Evolutionary conservation across 1,139 yeast species (phyloP).

Genomic region (Arxiozyma bovina): DNA sequence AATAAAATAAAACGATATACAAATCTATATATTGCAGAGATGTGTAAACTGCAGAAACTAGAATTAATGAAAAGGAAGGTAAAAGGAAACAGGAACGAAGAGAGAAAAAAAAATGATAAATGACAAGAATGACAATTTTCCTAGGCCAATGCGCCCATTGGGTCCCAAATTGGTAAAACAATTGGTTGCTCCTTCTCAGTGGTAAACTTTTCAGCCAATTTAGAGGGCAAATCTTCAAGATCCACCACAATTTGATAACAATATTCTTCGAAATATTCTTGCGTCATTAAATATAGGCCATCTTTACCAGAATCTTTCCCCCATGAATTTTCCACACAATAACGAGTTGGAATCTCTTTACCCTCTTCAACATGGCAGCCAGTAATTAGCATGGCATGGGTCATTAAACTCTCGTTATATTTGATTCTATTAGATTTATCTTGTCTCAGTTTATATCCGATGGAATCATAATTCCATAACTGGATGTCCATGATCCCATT

Average conservation of each 20-base stretch:
- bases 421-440: constrained; percentile 49
- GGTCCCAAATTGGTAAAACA: constrained; percentile 71
- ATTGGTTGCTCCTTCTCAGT: constrained; percentile 35
- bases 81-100: no score
- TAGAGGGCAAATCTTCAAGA: constrained; percentile 44
- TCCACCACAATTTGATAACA: constrained; percentile 75
- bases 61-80: no score
- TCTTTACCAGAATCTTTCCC: constrained; percentile 65
- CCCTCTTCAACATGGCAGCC: constrained; percentile 58
- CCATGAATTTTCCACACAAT: constrained; percentile 86
- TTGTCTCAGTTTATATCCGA: constrained; percentile 54
- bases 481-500: constrained; percentile 64
- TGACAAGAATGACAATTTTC: not conserved
- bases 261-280: constrained; percentile 72
- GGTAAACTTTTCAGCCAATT: constrained; percentile 37
- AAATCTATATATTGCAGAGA: not conserved
- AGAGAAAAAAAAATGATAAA: not conserved
- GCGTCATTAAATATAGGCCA: constrained; percentile 75
- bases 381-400: constrained; percentile 79
- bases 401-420: constrained; percentile 59
- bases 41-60: not conserved
- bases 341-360: constrained; percentile 56
- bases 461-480: constrained; percentile 55
- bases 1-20: no score
- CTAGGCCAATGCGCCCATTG: constrained; percentile 74